Conservation (phyloP, 2,329 filamentous ascomycete species). For the Metarhizium album region DNA sequence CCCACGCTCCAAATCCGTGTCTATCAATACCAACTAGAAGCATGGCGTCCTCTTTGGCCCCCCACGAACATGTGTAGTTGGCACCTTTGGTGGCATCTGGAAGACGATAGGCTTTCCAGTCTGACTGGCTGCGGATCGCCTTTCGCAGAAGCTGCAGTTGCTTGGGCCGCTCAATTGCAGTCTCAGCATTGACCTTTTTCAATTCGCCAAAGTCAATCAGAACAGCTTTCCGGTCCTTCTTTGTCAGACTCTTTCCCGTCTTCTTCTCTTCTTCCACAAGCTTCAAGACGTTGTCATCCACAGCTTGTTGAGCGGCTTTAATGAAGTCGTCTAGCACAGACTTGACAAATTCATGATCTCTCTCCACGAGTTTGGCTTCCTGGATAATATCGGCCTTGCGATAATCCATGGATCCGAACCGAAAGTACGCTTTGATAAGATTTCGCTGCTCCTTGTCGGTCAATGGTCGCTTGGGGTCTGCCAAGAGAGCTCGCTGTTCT, state of each 20-base stretch:
- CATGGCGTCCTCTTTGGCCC: slow-evolving; percentile 91
- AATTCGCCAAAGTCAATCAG: slow-evolving; percentile 89
- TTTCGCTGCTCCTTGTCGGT: slow-evolving; percentile 89
- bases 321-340: slow-evolving; percentile 68
- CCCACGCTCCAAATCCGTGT: slow-evolving; percentile 94
- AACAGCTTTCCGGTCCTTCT: slow-evolving; percentile 96
- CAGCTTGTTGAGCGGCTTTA: slow-evolving; percentile 42
- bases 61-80: slow-evolving; percentile 87
- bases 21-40: slow-evolving; percentile 84
- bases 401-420: slow-evolving; percentile 84
- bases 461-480: slow-evolving; percentile 81
- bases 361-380: slow-evolving; percentile 73
- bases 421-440: slow-evolving; percentile 79
- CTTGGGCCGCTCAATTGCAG: slow-evolving; percentile 79
- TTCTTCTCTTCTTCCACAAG: slow-evolving; percentile 75
- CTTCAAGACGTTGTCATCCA: slow-evolving; percentile 57
- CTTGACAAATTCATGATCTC: slow-evolving; percentile 71
- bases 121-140: slow-evolving; percentile 53
- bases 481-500: slow-evolving; percentile 60
- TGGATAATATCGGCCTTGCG: slow-evolving; percentile 77
- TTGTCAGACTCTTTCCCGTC: slow-evolving; percentile 71
- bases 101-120: slow-evolving; percentile 74
- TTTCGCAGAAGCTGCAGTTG: slow-evolving; percentile 79
- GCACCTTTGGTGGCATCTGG: slow-evolving; percentile 87
- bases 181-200: slow-evolving; percentile 92